Conservation (phyloP, 129 eudicot genomes). For the Cynara cardunculus region DNA sequence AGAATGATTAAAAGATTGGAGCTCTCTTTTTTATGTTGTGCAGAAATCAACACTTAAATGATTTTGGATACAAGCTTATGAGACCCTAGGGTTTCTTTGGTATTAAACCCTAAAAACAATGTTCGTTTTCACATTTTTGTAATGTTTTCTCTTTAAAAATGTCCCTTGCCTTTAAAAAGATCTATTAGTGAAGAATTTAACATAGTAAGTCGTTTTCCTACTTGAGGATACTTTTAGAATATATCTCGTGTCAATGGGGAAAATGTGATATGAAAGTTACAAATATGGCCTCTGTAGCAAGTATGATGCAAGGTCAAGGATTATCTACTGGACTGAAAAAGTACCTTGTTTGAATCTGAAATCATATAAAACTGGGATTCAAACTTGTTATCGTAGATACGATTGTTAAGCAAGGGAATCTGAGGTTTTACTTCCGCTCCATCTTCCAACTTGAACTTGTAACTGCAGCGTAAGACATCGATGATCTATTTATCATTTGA, state of each 20-base stretch:
- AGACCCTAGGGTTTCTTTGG: not conserved
- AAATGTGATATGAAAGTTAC: not conserved
- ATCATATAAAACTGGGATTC: constrained; percentile 99
- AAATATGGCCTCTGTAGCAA: not conserved
- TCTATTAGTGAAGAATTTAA: not conserved
- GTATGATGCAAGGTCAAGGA: constrained; percentile 5
- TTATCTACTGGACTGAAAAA: not conserved
- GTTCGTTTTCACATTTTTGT: not conserved
- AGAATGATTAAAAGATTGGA: not conserved
- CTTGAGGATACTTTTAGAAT: not conserved
- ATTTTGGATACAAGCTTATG: not conserved
- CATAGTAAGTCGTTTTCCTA: not conserved
- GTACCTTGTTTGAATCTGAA: constrained; percentile 93
- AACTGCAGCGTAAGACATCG: constrained; percentile 48
- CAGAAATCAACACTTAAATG: not conserved
- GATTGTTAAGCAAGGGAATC: constrained; percentile 89
- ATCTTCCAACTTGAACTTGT: constrained; percentile 90
- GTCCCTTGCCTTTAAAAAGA: not conserved
- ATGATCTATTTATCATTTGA: not conserved
- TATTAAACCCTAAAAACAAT: not conserved
- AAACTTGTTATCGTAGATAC: constrained; percentile 90
- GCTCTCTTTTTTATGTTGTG: not conserved
- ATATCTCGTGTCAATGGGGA: not conserved
- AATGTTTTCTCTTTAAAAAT: not conserved
- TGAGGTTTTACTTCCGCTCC: constrained; percentile 80